phyloP scores from a whole-genome alignment of 1,139 yeast species.

The Pichia sp. region DNA sequence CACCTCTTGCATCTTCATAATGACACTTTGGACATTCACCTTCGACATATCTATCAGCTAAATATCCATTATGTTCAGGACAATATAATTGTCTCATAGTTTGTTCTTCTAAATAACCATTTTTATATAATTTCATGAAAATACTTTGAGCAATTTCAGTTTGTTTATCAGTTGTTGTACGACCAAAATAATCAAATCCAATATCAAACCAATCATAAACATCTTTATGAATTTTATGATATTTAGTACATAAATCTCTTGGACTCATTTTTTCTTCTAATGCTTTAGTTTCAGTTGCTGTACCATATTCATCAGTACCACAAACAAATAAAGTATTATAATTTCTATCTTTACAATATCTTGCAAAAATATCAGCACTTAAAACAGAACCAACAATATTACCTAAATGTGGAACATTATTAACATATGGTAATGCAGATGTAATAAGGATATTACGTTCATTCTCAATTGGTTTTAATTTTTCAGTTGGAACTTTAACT shows the following conservation, averaged over 20 bases:
- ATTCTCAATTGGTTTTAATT: conserved; percentile 13
- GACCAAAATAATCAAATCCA: conserved; percentile 90
- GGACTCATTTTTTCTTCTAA: conserved; percentile 90
- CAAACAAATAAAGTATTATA: conserved; percentile 81
- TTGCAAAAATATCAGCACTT: conserved; percentile 89
- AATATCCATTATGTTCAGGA: conserved; percentile 79
- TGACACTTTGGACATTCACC: conserved; percentile 95
- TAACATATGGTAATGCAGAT: conserved; percentile 95
- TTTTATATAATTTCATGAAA: conserved; percentile 64
- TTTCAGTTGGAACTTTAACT: conserved; percentile 33
- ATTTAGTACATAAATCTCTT: conserved; percentile 81
- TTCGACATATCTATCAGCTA: conserved; percentile 96
- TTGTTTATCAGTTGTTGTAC: conserved; percentile 89
- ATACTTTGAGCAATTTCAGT: conserved; percentile 95
- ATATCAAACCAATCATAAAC: conserved; percentile 97
- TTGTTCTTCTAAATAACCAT: conserved; percentile 79
- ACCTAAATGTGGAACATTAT: conserved; percentile 97
- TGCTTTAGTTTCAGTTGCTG: conserved; percentile 98
- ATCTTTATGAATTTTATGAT: conserved; percentile 76
- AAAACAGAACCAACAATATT: conserved; percentile 93
- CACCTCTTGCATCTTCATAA: conserved; percentile 97
- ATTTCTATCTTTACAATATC: conserved; percentile 85
- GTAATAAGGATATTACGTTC: conserved; percentile 84
- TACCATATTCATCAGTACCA: conserved; percentile 99
- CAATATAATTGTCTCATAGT: conserved; percentile 87